Base-by-base conservation (phyloP, 768 basidiomycete genomes). In the Leccinum uliginosum region DNA sequence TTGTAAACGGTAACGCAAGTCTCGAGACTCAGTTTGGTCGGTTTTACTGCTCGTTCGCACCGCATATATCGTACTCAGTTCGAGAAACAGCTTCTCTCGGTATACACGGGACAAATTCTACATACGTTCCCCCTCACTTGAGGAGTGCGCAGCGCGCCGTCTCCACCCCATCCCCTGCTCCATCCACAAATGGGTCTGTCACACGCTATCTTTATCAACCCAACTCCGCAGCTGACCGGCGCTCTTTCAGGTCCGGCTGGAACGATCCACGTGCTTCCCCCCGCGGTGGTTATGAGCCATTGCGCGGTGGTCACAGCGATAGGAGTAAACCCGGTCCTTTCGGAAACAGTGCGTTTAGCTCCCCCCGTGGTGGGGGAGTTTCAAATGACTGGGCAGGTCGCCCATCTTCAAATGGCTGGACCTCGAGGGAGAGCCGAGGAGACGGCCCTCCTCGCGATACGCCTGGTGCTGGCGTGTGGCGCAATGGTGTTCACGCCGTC, bases 101-200 rank as follows among this genome's bases (percentile, higher is more conserved):
- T 70, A 82, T 91, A 73, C 82, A 80, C 66, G 80, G 78, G 58
- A 65, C 75, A 65, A 88, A 84, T 81, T 81, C 87, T 68, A 82
- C 91, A 60, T 93, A 93, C 79, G 89, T 93, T 68, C 91, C 91
- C 64, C 91, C 91, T 65, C 91, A 93, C 71, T 73, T 91, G 80
- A 89, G 91, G 80, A 82, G 79, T 75, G 73, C 80, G 83, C 89
- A 90, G 86, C 88, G 88, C 83, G 86, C 88, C 82, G 84, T 84
- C 73, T 82, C 87, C 64, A 74, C 78, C 58, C 71, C 80, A 56
- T 62, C 66, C 2, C 61, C 65, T 15, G 47, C 65, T 38, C 65
- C 68, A 62, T 65, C 70, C 50, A 53, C 63, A 59, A 83, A 82
- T 71, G 85, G 81, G 87, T 89, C 70, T 54, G 79, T 62, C n/a